Base-by-base conservation (phyloP, 495 filamentous ascomycete species). In the Platismatia glauca region DNA sequence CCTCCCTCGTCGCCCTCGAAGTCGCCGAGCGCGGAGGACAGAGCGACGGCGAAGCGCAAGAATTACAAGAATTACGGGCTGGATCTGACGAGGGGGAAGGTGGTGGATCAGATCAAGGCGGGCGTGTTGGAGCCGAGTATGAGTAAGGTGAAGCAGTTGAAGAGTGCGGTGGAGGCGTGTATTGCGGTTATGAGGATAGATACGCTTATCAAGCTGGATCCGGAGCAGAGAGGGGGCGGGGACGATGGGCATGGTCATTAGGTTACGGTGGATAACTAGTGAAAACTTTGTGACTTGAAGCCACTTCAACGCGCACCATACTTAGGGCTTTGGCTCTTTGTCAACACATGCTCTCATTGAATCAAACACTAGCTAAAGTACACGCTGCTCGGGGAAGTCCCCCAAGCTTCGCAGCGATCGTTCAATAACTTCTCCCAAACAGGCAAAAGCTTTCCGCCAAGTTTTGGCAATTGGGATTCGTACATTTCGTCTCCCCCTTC, bases 131-230 rank as follows among this genome's bases (percentile, higher is more conserved):
- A 99, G 79, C 94, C 94, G 35, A 93, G 88, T 75, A 93, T 99
- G 82, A 96, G 93, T 82, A 99, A 99, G 83, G 82, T 99, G 68
- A 88, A 90, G 78, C 93, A 96, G 80, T 78, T 99, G 68, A 99
- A 99, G 87, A 91, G 88, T 79, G 95, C 95, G 57, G 94, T 97
- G 59, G 94, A 99, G 79, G 94, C 94, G 63, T 97, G 95, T 75
- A 96, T 99, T 76, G 87, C 91, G 70, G 96, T 99, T 73, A 97
- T 99, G 95, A 85, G 94, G 70, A 99, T 99, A 71, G 94, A 99
- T 79, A 99, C 94, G 65, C 82, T 99, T 77, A 97, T 99, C 75
- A 96, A 95, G 79, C 77, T 99, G 76, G 94, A 99, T 83, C 91
- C 90, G 59, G 91, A 96, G 80, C 80, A 86, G 79, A 81, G 83